phyloP scores from a whole-genome alignment of 257 asterid species.

The Galeopsis tetrahit region DNA sequence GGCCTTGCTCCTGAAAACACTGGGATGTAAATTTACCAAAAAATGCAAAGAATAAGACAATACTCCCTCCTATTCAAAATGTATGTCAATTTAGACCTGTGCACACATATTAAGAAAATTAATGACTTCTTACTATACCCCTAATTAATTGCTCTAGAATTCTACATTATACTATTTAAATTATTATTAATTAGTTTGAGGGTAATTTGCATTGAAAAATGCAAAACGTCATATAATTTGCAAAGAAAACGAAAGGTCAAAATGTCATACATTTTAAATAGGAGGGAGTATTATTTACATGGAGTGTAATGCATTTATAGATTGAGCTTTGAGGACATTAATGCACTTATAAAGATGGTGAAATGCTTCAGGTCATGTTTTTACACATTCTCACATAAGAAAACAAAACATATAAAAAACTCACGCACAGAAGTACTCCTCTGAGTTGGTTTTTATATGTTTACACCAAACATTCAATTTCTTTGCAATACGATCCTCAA shows the following conservation, averaged over 20 bases:
- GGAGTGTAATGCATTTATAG: neutral
- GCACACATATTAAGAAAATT: too few species aligned
- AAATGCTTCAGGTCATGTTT: slow-evolving; percentile 13
- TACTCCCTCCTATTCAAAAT: too few species aligned
- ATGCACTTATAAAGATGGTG: neutral
- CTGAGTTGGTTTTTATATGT: slow-evolving; percentile 12
- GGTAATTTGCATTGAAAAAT: too few species aligned
- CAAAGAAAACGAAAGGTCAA: too few species aligned
- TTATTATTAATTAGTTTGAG: too few species aligned
- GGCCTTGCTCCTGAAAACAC: slow-evolving; percentile 74
- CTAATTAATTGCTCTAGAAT: too few species aligned
- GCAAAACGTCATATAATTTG: too few species aligned
- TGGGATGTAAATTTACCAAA: slow-evolving; percentile 9
- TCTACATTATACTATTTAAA: too few species aligned
- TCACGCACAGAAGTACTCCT: neutral
- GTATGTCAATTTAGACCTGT: too few species aligned
- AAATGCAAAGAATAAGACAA: neutral
- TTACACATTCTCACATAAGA: neutral
- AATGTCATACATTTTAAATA: too few species aligned
- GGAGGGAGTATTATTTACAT: too few species aligned
- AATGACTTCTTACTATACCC: too few species aligned
- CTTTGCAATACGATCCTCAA: slow-evolving; percentile 6
- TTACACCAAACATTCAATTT: slow-evolving; percentile 17
- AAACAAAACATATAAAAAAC: slow-evolving; percentile 3
- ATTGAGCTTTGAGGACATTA: neutral